Base-by-base conservation (phyloP, 768 basidiomycete species). In the Tephrocybe sp. region DNA sequence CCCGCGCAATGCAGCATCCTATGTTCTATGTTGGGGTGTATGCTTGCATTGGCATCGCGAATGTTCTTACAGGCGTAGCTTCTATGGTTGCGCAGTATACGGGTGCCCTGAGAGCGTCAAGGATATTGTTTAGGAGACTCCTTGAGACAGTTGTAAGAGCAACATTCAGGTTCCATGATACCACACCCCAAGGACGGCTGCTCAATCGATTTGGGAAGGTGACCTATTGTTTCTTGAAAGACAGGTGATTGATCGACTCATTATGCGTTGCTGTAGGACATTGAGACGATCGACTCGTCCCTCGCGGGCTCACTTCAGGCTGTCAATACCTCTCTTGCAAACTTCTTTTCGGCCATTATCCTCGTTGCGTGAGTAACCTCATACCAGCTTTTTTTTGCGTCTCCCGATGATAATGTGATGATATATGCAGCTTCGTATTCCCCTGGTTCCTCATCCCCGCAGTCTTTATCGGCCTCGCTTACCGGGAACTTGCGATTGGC, bases 381-480 rank as follows among this genome's bases (percentile, higher is more conserved):
- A 16, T 58, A 61, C 44, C 11, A 43, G 19, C 40, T 9, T 26
- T 14, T 43, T 41, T 43, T 23, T 31, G 43, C n/a, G 31, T 14
- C n/a, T 19, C 5, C 45, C 35, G 13, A 32, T 22, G 2, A 32
- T 39, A 41, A 36, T 36, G 35, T 13, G 35, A 16, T 36, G 35
- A 12, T 13, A 36, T 13, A 13, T 16, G 2, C 35, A 82, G 89
- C 55, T 51, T 82, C 22, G 76, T 96, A 26, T 89, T 95, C 64
- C 94, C 94, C 0, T 73, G 76, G 47, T 97, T 96, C 78, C 68
- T 94, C 16, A 52, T 94, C 30, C 92, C 93, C 0, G 90, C 89
- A 0, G 56, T 74, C 9, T 57, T 90, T 53, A 83, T 97, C 34
- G 89, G 87, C 1, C 82, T 76, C 55, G 75, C 82, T 19, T 95